Conservation (phyloP, 169 alveolate genomes). For the Babesia bigemina region DNA sequence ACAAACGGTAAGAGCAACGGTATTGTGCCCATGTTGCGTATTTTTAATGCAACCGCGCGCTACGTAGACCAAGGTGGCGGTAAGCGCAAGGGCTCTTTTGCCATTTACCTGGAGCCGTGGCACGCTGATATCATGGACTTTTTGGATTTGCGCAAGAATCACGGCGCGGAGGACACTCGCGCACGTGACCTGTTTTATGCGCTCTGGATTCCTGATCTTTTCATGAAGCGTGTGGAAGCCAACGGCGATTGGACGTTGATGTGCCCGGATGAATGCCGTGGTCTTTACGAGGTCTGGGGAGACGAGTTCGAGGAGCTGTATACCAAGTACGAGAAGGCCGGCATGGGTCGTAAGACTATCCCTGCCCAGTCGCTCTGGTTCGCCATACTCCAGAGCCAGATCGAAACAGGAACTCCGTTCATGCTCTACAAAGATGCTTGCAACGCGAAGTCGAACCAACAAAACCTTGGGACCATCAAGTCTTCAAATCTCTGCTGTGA, state of each 20-base stretch:
- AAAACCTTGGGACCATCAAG: conserved; percentile 96
- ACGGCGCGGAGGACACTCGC: conserved; percentile 97
- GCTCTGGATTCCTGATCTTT: conserved; percentile 98
- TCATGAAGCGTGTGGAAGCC: conserved; percentile 96
- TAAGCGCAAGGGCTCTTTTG: conserved; percentile 97
- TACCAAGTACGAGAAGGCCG: conserved; percentile 84
- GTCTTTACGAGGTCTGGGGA: conserved; percentile 93
- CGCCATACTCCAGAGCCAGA: conserved; percentile 93
- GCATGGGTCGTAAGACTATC: conserved; percentile 92
- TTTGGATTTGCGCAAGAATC: conserved; percentile 93
- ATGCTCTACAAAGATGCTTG: conserved; percentile 95
- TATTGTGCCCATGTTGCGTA: conserved; percentile 97
- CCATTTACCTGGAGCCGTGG: conserved; percentile 99
- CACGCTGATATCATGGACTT: conserved; percentile 97
- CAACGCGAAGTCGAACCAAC: conserved; percentile 94
- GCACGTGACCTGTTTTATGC: conserved; percentile 98
- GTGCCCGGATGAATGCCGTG: conserved; percentile 99
- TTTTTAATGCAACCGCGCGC: conserved; percentile 93
- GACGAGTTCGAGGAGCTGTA: conserved; percentile 93
- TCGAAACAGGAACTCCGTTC: conserved; percentile 99
- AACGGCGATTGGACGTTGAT: conserved; percentile 95
- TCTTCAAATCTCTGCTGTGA: conserved; percentile 96
- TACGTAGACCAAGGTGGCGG: conserved; percentile 97
- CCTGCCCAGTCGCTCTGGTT: conserved; percentile 96
- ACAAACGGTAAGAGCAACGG: conserved; percentile 98